Conservation (phyloP, 768 basidiomycete genomes). For the Pisolithus marmoratus region DNA sequence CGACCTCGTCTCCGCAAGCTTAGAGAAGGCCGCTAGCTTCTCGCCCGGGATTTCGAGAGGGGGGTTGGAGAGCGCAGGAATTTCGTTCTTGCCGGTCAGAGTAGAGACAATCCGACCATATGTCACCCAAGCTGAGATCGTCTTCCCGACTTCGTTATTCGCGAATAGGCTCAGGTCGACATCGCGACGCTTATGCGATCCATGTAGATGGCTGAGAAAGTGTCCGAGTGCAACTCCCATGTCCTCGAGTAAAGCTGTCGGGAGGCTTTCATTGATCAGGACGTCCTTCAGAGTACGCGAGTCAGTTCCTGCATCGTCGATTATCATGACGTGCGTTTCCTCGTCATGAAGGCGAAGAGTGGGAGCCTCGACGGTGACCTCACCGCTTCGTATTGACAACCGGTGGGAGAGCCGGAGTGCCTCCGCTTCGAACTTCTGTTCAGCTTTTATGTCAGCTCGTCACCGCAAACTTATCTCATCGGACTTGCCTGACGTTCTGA, state of each 20-base stretch:
- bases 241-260: slow-evolving; percentile 26
- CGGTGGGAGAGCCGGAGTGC: slow-evolving; percentile 42
- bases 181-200: slow-evolving; percentile 33
- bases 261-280: slow-evolving; percentile 30
- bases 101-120: slow-evolving; percentile 44
- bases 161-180: slow-evolving; percentile 34
- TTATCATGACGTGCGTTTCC: slow-evolving; percentile 46
- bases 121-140: slow-evolving; percentile 33
- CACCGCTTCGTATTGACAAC: slow-evolving; percentile 24
- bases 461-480: not conserved
- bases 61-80: slow-evolving; percentile 37
- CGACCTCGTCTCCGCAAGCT: slow-evolving; percentile 25
- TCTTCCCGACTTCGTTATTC: slow-evolving; percentile 35
- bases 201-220: slow-evolving; percentile 52
- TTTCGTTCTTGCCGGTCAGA: slow-evolving; percentile 23
- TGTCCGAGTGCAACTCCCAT: slow-evolving; percentile 51
- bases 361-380: slow-evolving; percentile 44
- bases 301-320: slow-evolving; percentile 52
- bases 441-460: slow-evolving; percentile 17
- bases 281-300: slow-evolving; percentile 35
- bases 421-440: slow-evolving; percentile 40
- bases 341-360: slow-evolving; percentile 45
- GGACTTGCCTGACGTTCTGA: slow-evolving; percentile 48
- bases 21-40: slow-evolving; percentile 31
- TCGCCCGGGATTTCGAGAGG: slow-evolving; percentile 33